Percentiles rank a stretch among this genome's conserved stretches.
These are phyloP conservation scores for Talaromyces sp. DNA, from an alignment of 2,329 filamentous ascomycete genomes.

Conservation along the genomic window DNA sequence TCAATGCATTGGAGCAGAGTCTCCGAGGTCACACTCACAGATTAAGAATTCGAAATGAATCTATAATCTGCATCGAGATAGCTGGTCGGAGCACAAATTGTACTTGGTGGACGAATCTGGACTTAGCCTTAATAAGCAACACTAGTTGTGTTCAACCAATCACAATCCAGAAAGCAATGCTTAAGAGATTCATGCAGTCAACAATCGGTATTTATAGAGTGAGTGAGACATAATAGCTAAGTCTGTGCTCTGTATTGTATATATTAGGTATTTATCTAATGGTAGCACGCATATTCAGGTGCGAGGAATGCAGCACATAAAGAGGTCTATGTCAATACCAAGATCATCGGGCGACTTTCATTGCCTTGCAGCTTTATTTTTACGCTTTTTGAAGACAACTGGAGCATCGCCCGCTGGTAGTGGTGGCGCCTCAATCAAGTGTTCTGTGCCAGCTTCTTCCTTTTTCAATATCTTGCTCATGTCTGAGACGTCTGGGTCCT, in stretches of 20 bases:
- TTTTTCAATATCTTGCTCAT: constrained; percentile 24
- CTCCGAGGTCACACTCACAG: not conserved
- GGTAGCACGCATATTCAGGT: not conserved
- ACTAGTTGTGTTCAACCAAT: not conserved
- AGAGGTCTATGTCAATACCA: not conserved
- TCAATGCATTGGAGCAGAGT: not conserved
- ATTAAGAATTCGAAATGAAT: not conserved
- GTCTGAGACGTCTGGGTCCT: constrained; percentile 21
- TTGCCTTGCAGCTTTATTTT: constrained; percentile 44
- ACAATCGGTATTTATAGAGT: not conserved
- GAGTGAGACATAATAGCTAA: not conserved
- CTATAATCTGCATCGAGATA: not conserved
- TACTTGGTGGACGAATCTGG: not conserved
- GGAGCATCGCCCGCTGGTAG: constrained; percentile 22
- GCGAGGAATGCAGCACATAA: not conserved
- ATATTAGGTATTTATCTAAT: not conserved
- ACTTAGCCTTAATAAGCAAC: not conserved
- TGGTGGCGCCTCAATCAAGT: constrained; percentile 9
- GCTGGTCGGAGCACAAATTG: not conserved
- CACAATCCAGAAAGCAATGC: not conserved
- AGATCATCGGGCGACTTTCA: constrained; percentile 19
- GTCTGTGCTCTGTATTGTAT: not conserved
- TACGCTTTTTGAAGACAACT: constrained; percentile 50
- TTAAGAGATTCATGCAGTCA: not conserved
- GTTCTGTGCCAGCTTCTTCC: constrained; percentile 25